These are phyloP conservation scores for Neopestalotiopsis clavispora DNA, from an alignment of 2,329 filamentous ascomycete genomes.

Conservation along the genomic window DNA sequence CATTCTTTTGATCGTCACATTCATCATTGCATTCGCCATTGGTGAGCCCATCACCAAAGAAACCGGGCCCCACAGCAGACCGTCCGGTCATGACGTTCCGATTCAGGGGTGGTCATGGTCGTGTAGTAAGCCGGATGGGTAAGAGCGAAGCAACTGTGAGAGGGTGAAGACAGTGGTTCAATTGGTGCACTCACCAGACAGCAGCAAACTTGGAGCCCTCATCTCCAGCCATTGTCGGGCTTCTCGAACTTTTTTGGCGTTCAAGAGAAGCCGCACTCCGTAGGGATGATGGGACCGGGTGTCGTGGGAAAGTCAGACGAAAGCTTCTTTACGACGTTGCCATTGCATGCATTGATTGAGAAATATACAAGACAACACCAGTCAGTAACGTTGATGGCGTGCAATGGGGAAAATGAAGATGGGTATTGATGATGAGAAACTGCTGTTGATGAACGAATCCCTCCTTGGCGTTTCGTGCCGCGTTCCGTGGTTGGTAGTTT, in stretches of 20 bases:
- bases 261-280: neutral
- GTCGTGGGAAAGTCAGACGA: neutral
- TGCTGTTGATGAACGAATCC: neutral
- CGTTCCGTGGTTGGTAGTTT: neutral
- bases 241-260: neutral
- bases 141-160: neutral
- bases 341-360: neutral
- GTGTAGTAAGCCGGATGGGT: neutral
- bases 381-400: neutral
- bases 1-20: neutral
- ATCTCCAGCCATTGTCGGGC: conserved; percentile 11
- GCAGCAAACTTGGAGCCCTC: conserved; percentile 13
- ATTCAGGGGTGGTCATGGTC: too few relatives aligned
- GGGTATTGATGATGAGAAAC: neutral
- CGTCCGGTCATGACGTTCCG: too few relatives aligned
- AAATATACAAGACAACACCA: neutral
- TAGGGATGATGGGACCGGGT: neutral
- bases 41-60: too few relatives aligned
- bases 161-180: neutral
- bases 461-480: neutral
- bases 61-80: too few relatives aligned
- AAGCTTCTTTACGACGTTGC: neutral
- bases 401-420: neutral
- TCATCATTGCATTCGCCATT: too few relatives aligned
- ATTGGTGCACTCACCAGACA: conserved; percentile 7